Evolutionary conservation across 2,329 filamentous ascomycete genomes (phyloP), one percentile per base, ranked within the genome.

Genomic region (Ambrosiella beaveri): DNA sequence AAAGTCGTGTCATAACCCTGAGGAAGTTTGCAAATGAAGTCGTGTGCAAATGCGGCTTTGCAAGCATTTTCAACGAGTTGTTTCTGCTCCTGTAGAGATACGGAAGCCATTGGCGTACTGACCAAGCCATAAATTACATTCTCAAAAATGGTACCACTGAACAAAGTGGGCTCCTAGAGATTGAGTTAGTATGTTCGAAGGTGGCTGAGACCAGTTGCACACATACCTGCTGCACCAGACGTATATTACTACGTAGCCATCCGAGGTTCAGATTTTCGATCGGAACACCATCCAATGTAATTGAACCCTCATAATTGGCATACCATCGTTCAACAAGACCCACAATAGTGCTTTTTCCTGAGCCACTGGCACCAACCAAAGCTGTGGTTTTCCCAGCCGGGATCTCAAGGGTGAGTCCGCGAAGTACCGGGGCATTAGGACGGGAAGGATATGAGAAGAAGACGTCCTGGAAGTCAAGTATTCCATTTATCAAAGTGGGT

Each of bases 251-350:
- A 19, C 88, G 80, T 2, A 96, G 71, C 88, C 88, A 96, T 12
- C 72, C 69, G 0, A 75, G 70, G 62, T 88, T 77, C 0, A 96
- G 70, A 0, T 70, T 71, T n/a, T 77, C 66, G 1, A 93, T 71
- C 0, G 79, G 71, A 1, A 76, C 67, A 0, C 78, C 81, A 64
- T 95, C 88, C 8, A 97, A 71, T 0, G 76, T 66, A 13, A 96
- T 82, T 0, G 77, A 68, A 0, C 90, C 91, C 0, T 71, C 71
- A 0, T 71, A 68, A 0, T 86, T 80, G 6, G 79, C 73, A 65
- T 96, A 95, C 64, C 94, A 86, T 11, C 83, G 80, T 55, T 89
- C 75, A 0, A 97, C 74, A 0, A 97, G 74, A 65, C 88, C 88
- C 1, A 85, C 83, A 1, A 97, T 66, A 0, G 91, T 97, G 50